Conservation (phyloP, 2,329 filamentous ascomycete species). For the Nemania abortiva region DNA sequence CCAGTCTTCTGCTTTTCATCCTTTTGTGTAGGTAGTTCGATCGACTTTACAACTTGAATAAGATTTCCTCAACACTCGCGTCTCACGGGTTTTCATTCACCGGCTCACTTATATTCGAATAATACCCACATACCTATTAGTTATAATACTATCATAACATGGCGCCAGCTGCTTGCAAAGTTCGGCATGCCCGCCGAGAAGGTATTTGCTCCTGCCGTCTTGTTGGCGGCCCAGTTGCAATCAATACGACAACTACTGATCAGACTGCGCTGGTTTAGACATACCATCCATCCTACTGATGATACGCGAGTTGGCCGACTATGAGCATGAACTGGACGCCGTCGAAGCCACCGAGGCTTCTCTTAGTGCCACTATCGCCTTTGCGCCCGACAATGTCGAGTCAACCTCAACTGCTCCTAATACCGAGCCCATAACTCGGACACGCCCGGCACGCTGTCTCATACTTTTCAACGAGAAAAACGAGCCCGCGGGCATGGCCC, state of each 20-base stretch:
- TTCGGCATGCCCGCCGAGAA: conserved; percentile 71
- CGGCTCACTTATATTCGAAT: background rate
- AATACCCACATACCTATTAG: background rate
- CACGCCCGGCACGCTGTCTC: conserved; percentile 79
- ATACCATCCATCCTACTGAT: conserved; percentile 82
- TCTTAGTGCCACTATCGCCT: conserved; percentile 81
- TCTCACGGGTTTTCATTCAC: background rate
- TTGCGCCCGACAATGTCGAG: conserved; percentile 68
- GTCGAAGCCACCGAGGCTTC: conserved; percentile 84
- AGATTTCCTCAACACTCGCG: no score
- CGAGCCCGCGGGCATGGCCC: conserved; percentile 77
- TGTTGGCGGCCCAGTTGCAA: conserved; percentile 10
- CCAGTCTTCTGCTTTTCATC: background rate
- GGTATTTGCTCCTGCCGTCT: conserved; percentile 55
- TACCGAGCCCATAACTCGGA: conserved; percentile 66
- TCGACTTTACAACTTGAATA: no score
- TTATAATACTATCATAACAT: conserved; percentile 43
- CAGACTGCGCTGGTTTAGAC: conserved; percentile 64
- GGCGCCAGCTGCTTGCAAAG: conserved; percentile 51
- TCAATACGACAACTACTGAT: conserved; percentile 23
- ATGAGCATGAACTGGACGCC: conserved; percentile 80
- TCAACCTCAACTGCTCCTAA: conserved; percentile 54
- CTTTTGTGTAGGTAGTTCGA: no score
- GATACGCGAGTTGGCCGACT: conserved; percentile 87
- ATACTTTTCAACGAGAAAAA: conserved; percentile 68